A percentile compares a stretch with the other conserved stretches of the same genome.
Evolutionary conservation across 2,329 filamentous ascomycete genomes (phyloP).

Genomic region (Scytalidium sp.): DNA sequence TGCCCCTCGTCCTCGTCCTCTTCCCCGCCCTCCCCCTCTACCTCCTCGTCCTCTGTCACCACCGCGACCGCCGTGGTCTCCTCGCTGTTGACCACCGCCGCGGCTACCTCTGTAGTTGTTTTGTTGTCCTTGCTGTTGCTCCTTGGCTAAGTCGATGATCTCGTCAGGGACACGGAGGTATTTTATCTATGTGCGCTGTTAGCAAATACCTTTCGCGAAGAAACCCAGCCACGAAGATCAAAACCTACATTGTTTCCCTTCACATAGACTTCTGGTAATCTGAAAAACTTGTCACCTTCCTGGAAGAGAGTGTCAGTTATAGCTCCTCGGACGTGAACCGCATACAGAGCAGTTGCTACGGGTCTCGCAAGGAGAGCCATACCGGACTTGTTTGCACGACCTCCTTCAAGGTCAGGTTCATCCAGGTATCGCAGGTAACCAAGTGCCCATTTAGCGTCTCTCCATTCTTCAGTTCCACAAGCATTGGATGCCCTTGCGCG

Average conservation of each 20-base stretch:
- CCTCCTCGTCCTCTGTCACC: conserved; percentile 46
- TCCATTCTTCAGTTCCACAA: conserved; percentile 95
- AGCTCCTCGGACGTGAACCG: neutral
- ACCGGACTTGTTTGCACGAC: conserved; percentile 93
- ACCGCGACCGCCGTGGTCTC: conserved; percentile 53
- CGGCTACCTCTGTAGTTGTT: conserved; percentile 63
- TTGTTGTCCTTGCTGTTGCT: conserved; percentile 76
- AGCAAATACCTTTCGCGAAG: conserved; percentile 8
- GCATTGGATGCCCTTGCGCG: conserved; percentile 96
- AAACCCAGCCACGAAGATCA: neutral
- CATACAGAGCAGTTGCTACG: neutral
- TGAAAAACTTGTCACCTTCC: conserved; percentile 92
- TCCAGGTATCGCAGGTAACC: conserved; percentile 98
- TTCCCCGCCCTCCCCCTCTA: conserved; percentile 22
- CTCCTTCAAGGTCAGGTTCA: conserved; percentile 97
- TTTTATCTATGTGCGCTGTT: conserved; percentile 70
- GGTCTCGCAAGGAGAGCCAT: conserved; percentile 21
- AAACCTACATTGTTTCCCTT: conserved; percentile 85
- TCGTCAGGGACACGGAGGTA: conserved; percentile 95
- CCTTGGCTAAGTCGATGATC: conserved; percentile 90
- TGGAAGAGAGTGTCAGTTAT: conserved; percentile 29
- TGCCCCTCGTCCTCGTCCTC: conserved; percentile 19
- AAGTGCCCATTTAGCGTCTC: conserved; percentile 96
- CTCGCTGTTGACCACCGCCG: conserved; percentile 54
- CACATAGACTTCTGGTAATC: conserved; percentile 91